phyloP scores from a whole-genome alignment of 2,329 filamentous ascomycete genomes.

The Colletotrichum orchidophilum region DNA sequence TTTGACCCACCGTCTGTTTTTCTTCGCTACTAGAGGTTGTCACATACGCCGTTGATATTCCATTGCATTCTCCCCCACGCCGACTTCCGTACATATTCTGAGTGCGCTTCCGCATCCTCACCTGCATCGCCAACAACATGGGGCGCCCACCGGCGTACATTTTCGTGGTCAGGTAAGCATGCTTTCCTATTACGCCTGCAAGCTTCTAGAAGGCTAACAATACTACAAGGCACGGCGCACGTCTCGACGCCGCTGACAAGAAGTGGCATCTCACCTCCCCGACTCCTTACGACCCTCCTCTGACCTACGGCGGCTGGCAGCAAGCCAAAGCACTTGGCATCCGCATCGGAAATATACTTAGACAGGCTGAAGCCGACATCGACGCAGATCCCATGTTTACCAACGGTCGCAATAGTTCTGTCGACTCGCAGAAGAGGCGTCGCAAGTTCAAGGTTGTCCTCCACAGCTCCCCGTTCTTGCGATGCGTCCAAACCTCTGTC shows the following conservation, averaged over 20 bases:
- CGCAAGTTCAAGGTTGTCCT: constrained; percentile 82
- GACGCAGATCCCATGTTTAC: constrained; percentile 39
- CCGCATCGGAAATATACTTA: constrained; percentile 80
- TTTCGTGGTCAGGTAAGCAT: constrained; percentile 53
- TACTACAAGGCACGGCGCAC: constrained; percentile 77
- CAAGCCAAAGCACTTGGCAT: constrained; percentile 85
- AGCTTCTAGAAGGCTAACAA: neutral
- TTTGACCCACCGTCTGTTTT: constrained; percentile 18
- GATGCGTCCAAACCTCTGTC: constrained; percentile 92
- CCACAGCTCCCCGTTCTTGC: constrained; percentile 91
- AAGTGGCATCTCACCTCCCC: constrained; percentile 94
- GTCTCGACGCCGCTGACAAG: constrained; percentile 93
- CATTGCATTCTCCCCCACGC: neutral
- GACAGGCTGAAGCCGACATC: constrained; percentile 58
- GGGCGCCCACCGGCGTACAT: constrained; percentile 53
- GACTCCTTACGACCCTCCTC: constrained; percentile 92
- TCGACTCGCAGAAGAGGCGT: constrained; percentile 50
- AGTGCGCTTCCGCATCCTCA: neutral
- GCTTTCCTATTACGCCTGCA: neutral
- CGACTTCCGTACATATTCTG: neutral
- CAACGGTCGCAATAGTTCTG: constrained; percentile 35
- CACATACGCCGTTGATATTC: constrained; percentile 10
- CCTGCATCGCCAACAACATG: constrained; percentile 42
- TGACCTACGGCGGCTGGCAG: constrained; percentile 94
- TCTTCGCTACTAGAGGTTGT: neutral